Evolutionary conservation across 441 rosid genomes (phyloP), one percentile per base, ranked within the genome.

Genomic region (Jatropha podagrica): DNA sequence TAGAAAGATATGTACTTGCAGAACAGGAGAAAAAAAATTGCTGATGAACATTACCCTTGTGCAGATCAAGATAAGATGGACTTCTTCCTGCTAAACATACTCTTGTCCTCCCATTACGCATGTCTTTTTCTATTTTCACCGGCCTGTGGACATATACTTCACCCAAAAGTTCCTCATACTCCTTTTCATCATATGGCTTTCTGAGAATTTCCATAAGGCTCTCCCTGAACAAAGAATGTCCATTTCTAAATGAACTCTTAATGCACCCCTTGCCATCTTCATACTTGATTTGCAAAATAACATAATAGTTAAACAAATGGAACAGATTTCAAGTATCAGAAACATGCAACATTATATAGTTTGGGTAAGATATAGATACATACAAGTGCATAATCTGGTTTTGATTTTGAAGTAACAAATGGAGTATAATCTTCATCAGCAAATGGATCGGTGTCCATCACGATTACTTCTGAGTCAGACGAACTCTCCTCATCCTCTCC

Each of bases 391-490:
- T 74, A 74, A 5, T 7, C 12, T 41, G 14, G 20, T 52, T 76
- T 27, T 70, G 67, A 59, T 63, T 81, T 82, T 71, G 78, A 68
- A 74, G 83, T 42, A 55, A 81, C 85, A 68, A 83, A 85, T 20
- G 86, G 88, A 32, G 75, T 72, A 56, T 58, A 65, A 37, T 70
- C 64, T 77, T 74, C 82, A 81, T 59, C 70, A 55, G 66, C n/a
- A 78, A 81, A 78, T 27, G 85, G 84, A 76, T 78, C 69, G 37
- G 63, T 6, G 55, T 90, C 90, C 79, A 83, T 13, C 52, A 76
- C 84, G 73, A 85, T 69, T 8, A 91, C 80, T 75, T 91, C 93
- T n/a, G 85, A 82, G 83, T 86, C 90, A 2, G 83, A 85, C 12
- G 79, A 77, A 82, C 73, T 58, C 64, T 66, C 81, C 58, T 27